Base-by-base conservation (phyloP, 2,329 filamentous ascomycete species). In the Metarhizium robertsii region DNA sequence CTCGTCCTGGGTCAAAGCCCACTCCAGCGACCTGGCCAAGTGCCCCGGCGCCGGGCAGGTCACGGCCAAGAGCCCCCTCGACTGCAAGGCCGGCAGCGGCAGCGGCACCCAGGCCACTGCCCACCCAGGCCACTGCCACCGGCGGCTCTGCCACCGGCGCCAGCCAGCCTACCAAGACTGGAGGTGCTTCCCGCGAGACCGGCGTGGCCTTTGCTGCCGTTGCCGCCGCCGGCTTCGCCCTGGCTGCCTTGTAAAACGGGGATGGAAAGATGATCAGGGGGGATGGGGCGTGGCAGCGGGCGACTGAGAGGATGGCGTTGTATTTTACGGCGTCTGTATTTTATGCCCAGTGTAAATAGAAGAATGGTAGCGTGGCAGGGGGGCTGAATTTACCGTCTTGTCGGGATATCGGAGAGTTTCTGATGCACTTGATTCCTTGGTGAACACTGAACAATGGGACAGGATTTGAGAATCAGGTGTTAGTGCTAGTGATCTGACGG, bases 201-300 rank as follows among this genome's bases (percentile, higher is more conserved):
- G 67, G 60, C 50, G 61, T 66, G 58, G 63, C 62, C 53, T 55
- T 66, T 52, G 67, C 65, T 4, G 68, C 63, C n/a, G 55, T 65
- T 14, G 68, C 63, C 16, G 67, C 63, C 53, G 67, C 63, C 30
- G 66, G 66, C 36, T 42, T 69, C 46, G 61, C 62, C 53, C 65
- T 61, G 56, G 62, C 60, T 57, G 61, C 64, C 47, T 59, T 69
- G 60, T 69, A 68, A 64, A 54, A 34, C 25, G 25, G 25, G 3
- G 25, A 4, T 25, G 25, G 3, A 25, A 25, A 25, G 25, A 25
- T 25, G 25, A 25, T 25, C 3, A 25, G 25, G 3, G 25, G 20
- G 25, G 20, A 3, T 25, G 20, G 25, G 25, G 1, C 25, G 25
- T 25, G 25, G 25, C 25, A 4, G 3, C 25, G 3, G 25, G 25